These are phyloP conservation scores for Rhizopogon vulgaris DNA, from an alignment of 768 basidiomycete genomes.

Conservation along the genomic window DNA sequence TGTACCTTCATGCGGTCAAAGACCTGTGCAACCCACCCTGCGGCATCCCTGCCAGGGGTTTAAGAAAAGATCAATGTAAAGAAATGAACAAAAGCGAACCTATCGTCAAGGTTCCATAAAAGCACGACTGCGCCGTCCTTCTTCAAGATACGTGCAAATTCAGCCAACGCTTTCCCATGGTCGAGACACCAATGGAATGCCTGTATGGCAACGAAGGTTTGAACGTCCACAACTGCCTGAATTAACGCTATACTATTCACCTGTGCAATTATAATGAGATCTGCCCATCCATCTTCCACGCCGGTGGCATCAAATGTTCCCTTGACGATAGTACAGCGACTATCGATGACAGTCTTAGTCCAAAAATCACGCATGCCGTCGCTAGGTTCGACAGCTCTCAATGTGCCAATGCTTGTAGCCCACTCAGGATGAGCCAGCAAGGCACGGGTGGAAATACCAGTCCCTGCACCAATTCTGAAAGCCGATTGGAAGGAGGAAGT, in stretches of 20 bases:
- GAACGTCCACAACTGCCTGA: too few species aligned
- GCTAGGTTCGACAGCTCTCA: conserved; percentile 79
- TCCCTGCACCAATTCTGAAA: conserved; percentile 72
- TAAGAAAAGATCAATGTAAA: not conserved
- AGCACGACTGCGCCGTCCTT: conserved; percentile 64
- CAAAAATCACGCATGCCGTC: conserved; percentile 80
- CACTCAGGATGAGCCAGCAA: conserved; percentile 59
- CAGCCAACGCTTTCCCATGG: conserved; percentile 60
- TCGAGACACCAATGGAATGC: conserved; percentile 95
- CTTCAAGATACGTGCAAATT: conserved; percentile 77
- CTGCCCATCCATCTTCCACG: conserved; percentile 64
- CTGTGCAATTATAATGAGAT: conserved; percentile 73
- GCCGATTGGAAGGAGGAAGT: not conserved
- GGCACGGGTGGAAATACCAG: conserved; percentile 84
- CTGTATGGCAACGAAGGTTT: conserved; percentile 29
- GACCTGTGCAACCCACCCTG: conserved; percentile 72
- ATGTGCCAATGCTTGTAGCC: conserved; percentile 40
- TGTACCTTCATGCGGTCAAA: conserved; percentile 63
- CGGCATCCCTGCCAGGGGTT: conserved; percentile 37
- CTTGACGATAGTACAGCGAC: conserved; percentile 44
- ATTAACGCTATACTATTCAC: conserved; percentile 25
- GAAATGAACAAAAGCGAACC: conserved; percentile 30
- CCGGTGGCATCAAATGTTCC: conserved; percentile 66
- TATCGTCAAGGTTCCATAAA: conserved; percentile 90
- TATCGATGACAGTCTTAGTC: conserved; percentile 44